phyloP scores from a whole-genome alignment of 768 basidiomycete genomes.

The Mycena kentingensis region DNA sequence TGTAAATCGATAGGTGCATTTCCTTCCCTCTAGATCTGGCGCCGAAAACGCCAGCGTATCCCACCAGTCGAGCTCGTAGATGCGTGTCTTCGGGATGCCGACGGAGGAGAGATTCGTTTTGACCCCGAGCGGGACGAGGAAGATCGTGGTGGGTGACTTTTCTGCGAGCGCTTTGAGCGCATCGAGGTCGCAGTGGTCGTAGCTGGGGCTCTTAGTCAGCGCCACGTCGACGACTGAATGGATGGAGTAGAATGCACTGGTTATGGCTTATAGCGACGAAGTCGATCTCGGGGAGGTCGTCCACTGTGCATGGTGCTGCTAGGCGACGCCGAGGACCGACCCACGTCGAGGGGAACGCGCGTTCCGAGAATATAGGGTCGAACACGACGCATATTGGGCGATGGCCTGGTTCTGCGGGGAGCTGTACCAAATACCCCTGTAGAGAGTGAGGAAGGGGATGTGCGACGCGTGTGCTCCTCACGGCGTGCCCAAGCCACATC shows the following conservation, averaged over 20 bases:
- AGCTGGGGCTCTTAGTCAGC: conserved; percentile 26
- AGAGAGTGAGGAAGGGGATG: background rate
- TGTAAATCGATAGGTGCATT: conserved; percentile 25
- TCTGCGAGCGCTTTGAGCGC: conserved; percentile 28
- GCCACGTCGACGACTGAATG: background rate
- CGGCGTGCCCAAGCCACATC: conserved; percentile 43
- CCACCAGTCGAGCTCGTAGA: conserved; percentile 47
- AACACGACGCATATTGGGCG: conserved; percentile 37
- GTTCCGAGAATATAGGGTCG: conserved; percentile 43
- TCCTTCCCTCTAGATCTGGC: conserved; percentile 2
- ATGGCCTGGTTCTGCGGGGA: conserved; percentile 19
- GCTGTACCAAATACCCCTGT: conserved; percentile 33
- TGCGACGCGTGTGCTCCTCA: conserved; percentile 11
- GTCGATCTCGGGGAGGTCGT: conserved; percentile 41
- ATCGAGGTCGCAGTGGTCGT: conserved; percentile 44
- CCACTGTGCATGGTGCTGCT: conserved; percentile 37
- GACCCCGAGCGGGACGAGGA: conserved; percentile 42
- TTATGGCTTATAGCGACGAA: conserved; percentile 45
- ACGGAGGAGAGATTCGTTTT: conserved; percentile 16
- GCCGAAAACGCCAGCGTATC: conserved; percentile 29
- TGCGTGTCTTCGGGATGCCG: conserved; percentile 34
- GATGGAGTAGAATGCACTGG: conserved; percentile 35
- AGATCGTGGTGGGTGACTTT: conserved; percentile 30
- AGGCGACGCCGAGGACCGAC: conserved; percentile 35
- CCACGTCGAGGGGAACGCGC: conserved; percentile 31